Base-by-base conservation (phyloP, 129 eudicot genomes). In the Deinandra increscens region DNA sequence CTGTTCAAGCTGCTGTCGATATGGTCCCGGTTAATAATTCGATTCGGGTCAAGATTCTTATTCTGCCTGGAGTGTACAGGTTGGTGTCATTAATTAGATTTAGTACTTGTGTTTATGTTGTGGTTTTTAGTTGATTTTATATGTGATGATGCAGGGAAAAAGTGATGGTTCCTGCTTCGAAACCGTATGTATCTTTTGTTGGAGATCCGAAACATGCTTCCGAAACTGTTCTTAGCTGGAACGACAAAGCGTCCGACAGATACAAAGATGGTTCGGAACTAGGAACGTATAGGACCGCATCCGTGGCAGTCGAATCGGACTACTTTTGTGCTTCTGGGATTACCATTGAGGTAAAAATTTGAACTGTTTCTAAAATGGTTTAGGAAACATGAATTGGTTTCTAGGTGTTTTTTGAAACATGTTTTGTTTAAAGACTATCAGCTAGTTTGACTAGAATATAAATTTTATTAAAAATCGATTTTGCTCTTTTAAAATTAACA, bases 1-100 rank as follows among this genome's bases (percentile, higher is more conserved):
- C 84, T 4, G 87, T 91, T n/a, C 91, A 91, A 75, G 98, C 85
- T 19, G 98, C 96, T 0, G 80, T 88, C 73, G 95, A 86, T 71
- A 63, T 88, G 87, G 89, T 92, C 48, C 96, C 95, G 36, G 9
- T 29, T 14, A 43, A 71, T 19, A 92, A 86, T 76, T 63, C 86
- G 20, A 44, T 56, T 29, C 77, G 98, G 63, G 80, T 88, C 9
- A 88, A 82, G 66, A 88, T 92, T 59, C 73, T 74, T 76, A 75
- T 92, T 55, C 96, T 69, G 70, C 98, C 96, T 26, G 98, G 96
- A 55, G 71, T 83, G 56, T 92, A 92, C 91, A 92, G 91, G 97
- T 91, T 9, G 37, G 3, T 36, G 5, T 7, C 2, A 3, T 36
- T 36, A 3, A 3, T 26, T 26, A 26, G 31, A 26, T 11, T 68